Conservation (phyloP, 768 basidiomycete genomes). For the Rhizopogon vulgaris region DNA sequence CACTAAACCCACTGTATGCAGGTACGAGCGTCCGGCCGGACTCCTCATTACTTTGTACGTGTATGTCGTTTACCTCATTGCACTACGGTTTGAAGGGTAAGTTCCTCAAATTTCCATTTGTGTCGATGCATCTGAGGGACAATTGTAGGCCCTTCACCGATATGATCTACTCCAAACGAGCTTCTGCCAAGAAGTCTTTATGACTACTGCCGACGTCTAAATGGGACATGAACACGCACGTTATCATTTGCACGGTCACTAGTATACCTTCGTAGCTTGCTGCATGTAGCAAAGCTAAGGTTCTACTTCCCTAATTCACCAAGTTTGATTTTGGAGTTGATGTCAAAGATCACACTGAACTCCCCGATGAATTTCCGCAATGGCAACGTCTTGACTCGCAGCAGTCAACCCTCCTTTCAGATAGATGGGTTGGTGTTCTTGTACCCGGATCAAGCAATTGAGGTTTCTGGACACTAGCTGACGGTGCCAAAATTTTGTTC, state of each 20-base stretch:
- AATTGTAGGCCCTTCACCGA: conserved; percentile 63
- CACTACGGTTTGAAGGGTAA: conserved; percentile 86
- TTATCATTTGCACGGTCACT: not conserved
- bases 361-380: no score
- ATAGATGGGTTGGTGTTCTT: no score
- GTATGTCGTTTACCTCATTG: conserved; percentile 77
- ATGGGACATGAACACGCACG: not conserved
- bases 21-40: conserved; percentile 85
- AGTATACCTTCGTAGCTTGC: not conserved
- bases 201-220: not conserved
- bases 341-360: not conserved
- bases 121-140: conserved; percentile 1
- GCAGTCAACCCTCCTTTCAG: no score
- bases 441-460: no score
- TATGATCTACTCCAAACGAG: conserved; percentile 70
- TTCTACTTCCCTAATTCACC: not conserved
- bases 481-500: no score
- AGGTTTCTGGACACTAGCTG: no score
- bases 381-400: no score
- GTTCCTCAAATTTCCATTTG: conserved; percentile 19
- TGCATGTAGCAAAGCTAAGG: not conserved
- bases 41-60: conserved; percentile 76
- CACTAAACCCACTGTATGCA: conserved; percentile 19
- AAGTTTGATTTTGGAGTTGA: not conserved
- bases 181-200: conserved; percentile 14